Evolutionary conservation across 352 stramenopile species (phyloP).

Genomic region (Phytophthora niederhauseri): DNA sequence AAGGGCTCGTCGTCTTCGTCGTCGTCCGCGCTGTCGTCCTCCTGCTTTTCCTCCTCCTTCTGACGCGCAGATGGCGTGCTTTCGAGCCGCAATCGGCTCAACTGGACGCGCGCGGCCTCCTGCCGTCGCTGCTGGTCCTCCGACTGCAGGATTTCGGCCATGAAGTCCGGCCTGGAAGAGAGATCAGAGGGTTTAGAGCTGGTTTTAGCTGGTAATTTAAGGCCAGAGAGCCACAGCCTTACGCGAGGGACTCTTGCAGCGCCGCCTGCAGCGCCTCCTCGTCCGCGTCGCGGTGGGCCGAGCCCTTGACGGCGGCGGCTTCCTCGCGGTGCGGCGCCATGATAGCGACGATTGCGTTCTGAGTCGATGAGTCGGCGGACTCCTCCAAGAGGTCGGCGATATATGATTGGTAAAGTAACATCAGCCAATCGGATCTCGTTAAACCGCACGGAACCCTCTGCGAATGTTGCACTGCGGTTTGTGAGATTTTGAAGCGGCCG

Average conservation of each 20-base stretch:
- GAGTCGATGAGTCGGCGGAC: too few relatives aligned
- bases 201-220: slow-evolving; percentile 2
- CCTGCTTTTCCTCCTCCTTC: slow-evolving; percentile 23
- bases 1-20: slow-evolving; percentile 24
- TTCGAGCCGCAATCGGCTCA: neutral
- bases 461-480: too few relatives aligned
- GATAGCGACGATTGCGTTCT: slow-evolving; percentile 3
- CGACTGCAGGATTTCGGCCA: slow-evolving; percentile 74
- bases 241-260: slow-evolving; percentile 69
- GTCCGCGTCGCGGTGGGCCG: slow-evolving; percentile 61
- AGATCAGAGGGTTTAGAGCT: slow-evolving; percentile 11
- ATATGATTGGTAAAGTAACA: too few relatives aligned
- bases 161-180: slow-evolving; percentile 56
- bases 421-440: too few relatives aligned
- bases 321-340: slow-evolving; percentile 32
- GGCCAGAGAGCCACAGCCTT: too few relatives aligned
- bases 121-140: slow-evolving; percentile 37
- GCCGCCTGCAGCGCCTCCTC: slow-evolving; percentile 73
- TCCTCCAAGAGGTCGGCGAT: too few relatives aligned
- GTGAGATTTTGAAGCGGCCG: too few relatives aligned
- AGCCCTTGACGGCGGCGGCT: slow-evolving; percentile 23
- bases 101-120: neutral
- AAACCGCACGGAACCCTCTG: too few relatives aligned
- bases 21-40: slow-evolving; percentile 27
- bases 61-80: slow-evolving; percentile 14